Base-by-base conservation (phyloP, 257 asterid genomes). In the Coffea eugenioides region DNA sequence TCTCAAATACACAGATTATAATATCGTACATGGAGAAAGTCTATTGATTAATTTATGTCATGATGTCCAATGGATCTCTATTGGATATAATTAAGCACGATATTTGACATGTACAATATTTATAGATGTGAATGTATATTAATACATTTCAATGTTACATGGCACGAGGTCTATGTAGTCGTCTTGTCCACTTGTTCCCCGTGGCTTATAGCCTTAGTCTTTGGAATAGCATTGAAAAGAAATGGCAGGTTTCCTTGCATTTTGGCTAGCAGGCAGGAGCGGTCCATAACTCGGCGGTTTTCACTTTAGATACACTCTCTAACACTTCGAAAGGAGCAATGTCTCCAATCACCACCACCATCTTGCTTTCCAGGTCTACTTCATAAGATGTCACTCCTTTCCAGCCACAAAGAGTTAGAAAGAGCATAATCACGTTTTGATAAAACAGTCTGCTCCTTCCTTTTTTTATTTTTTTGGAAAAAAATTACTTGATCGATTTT, bases 261-360 rank as follows among this genome's bases (percentile, higher is more conserved):
- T 62, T 64, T 36, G 39, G 51, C 51, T 75, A 76, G 51, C 49
- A 57, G 62, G 59, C 48, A 49, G 82, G 66, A 75, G 76, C 82
- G 77, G 74, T 84, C 92, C 92, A 90, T 69, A 92, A 87, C 82
- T 92, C 86, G 0, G 95, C 98, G 75, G 85, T 76, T 87, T 94
- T 92, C 31, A 94, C 90, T 83, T 86, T 94, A 14, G 98, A 94
- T 59, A 94, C 90, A 82, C 97, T 94, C 88, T 94, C 95, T 91
- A 94, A 85, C 9, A 94, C 95, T 85, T 92, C 87, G 75, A 85
- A 88, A 27, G 98, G 97, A 57, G 86, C 87, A 54, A 94, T 88
- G 86, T 94, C 98, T 67, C 98, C 98, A 54, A 74, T 89, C 68
- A 92, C 87, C 64, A 94, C 95, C 75, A 94, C 98, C 93, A 88